Evolutionary conservation across 352 stramenopile genomes (phyloP).

Genomic region (Phytophthora colocasiae): DNA sequence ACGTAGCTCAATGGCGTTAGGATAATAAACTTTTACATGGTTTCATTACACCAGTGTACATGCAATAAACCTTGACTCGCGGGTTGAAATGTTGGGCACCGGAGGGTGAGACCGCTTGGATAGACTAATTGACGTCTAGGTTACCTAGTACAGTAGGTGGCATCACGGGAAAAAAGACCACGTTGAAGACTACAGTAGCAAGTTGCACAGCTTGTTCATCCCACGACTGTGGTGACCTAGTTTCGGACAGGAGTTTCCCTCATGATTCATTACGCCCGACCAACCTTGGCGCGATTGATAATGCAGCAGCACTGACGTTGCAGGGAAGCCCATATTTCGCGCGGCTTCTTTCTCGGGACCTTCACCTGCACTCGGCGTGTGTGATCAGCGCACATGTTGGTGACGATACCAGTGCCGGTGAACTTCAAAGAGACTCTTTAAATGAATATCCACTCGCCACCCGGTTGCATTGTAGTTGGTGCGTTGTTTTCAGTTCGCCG

Average conservation of each 20-base stretch:
- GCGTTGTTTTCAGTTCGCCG: neutral
- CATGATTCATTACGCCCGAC: neutral
- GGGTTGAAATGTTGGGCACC: neutral
- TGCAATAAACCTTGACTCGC: constrained; percentile 3
- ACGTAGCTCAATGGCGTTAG: no score
- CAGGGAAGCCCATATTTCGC: no score
- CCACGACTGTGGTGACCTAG: neutral
- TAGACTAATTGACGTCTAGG: constrained; percentile 1
- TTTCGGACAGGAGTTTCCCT: neutral
- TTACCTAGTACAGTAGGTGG: neutral
- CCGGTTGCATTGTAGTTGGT: neutral
- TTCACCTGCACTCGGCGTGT: neutral
- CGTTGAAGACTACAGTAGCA: constrained; percentile 9
- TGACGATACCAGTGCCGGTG: neutral
- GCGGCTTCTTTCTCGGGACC: neutral
- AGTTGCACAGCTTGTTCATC: constrained; percentile 21
- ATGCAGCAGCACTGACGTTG: no score
- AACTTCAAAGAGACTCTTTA: neutral
- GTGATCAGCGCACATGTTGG: constrained; percentile 1
- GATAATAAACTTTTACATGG: no score
- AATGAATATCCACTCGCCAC: neutral
- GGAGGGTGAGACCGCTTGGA: constrained; percentile 7
- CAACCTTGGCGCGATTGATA: neutral
- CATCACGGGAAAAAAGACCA: neutral
- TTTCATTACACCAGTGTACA: no score